phyloP scores from a whole-genome alignment of 176 grass and related monocot species.

The Aegilops umbellulata region DNA sequence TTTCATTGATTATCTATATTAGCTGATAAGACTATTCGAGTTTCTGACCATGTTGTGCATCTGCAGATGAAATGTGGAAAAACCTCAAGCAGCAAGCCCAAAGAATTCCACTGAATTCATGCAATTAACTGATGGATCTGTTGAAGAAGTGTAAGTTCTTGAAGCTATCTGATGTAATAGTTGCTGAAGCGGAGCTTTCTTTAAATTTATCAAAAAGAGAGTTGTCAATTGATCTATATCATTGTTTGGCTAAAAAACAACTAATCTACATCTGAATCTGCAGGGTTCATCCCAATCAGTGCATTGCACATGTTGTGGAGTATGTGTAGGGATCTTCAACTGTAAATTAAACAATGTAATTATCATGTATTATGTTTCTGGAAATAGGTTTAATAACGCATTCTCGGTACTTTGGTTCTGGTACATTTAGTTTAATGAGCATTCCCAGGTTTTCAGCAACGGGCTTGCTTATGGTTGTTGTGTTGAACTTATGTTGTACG shows the following conservation, averaged over 20 bases:
- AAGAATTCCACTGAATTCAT: not conserved
- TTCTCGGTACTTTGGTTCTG: not conserved
- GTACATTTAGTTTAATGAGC: not conserved
- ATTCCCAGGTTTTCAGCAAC: not conserved
- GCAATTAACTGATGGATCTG: not conserved
- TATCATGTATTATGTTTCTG: not conserved
- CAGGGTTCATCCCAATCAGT: not conserved
- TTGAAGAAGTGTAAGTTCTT: slow-evolving; percentile 3
- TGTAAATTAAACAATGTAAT: slow-evolving; percentile 18
- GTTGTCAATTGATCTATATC: not conserved
- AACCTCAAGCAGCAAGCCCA: slow-evolving; percentile 7
- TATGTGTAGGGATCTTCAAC: not conserved
- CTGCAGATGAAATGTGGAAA: slow-evolving; percentile 20
- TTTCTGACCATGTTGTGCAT: slow-evolving; percentile 23
- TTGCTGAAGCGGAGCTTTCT: not conserved
- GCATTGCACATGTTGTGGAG: not conserved
- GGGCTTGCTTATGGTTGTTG: not conserved
- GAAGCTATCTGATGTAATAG: not conserved
- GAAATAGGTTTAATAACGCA: not conserved
- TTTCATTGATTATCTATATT: slow-evolving; percentile 14
- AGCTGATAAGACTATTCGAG: not conserved
- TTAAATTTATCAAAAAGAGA: not conserved
- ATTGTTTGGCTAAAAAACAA: not conserved
- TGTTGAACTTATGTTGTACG: too few species aligned
- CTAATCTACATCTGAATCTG: not conserved